These are phyloP conservation scores for Globisporangium rhizosaccharum DNA, from an alignment of 352 stramenopile genomes.

Conservation along the genomic window DNA sequence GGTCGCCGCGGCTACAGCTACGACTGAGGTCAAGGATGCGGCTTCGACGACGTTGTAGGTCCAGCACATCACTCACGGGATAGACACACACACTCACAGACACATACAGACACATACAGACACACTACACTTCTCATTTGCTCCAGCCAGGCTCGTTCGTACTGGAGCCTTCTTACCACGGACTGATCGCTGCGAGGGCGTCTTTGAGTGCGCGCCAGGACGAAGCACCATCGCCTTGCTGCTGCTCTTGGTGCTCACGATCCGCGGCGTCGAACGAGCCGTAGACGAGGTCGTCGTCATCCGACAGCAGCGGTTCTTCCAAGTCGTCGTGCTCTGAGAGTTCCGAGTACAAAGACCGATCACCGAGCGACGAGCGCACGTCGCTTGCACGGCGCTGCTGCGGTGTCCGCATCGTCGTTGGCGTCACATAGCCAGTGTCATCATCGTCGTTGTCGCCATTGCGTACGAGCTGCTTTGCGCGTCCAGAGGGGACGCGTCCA, in stretches of 20 bases:
- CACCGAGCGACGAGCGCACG: constrained; percentile 7
- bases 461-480: constrained; percentile 2
- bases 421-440: neutral
- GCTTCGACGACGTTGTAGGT: too few species aligned
- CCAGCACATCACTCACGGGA: too few species aligned
- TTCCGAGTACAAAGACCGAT: constrained; percentile 11
- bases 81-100: too few species aligned
- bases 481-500: constrained; percentile 7
- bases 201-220: constrained; percentile 52
- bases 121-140: neutral
- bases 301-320: constrained; percentile 63
- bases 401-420: neutral
- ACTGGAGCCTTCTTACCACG: constrained; percentile 34
- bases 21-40: too few species aligned
- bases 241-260: constrained; percentile 8
- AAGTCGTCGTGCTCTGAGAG: constrained; percentile 31
- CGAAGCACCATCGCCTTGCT: constrained; percentile 3
- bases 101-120: neutral
- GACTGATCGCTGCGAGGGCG: constrained; percentile 58
- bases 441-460: neutral
- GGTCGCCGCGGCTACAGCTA: neutral
- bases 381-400: neutral
- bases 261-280: constrained; percentile 44
- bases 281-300: constrained; percentile 59
- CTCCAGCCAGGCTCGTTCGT: neutral